Percentiles rank a stretch among this genome's conserved stretches.
These are phyloP conservation scores for Trapa incisa DNA, from an alignment of 345 rosid species.

Conservation along the genomic window DNA sequence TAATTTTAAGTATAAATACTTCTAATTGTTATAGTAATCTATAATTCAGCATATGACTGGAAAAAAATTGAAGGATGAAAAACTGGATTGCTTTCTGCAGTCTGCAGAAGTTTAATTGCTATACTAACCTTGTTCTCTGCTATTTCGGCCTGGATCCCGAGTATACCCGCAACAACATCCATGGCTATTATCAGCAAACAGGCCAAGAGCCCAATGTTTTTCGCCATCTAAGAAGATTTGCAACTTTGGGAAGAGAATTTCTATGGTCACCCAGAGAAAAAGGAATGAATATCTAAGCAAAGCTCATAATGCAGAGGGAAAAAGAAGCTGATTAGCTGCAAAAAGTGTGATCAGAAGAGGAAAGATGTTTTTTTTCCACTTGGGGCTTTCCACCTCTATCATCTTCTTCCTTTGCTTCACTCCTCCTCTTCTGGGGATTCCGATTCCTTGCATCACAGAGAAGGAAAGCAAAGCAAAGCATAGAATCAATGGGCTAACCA, in stretches of 20 bases:
- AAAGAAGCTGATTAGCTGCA: slow-evolving; percentile 14
- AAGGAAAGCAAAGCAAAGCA: slow-evolving; percentile 28
- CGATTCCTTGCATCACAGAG: slow-evolving; percentile 38
- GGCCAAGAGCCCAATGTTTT: slow-evolving; percentile 22
- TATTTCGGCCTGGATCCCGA: slow-evolving; percentile 45
- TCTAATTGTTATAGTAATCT: too few relatives aligned
- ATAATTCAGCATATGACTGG: background rate
- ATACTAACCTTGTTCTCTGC: slow-evolving; percentile 38
- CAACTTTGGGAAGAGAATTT: background rate
- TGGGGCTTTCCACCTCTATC: slow-evolving; percentile 12
- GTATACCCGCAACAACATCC: slow-evolving; percentile 47
- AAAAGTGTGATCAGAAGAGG: background rate
- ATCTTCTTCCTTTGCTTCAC: slow-evolving; percentile 15
- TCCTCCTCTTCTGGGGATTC: slow-evolving; percentile 12
- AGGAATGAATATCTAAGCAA: background rate
- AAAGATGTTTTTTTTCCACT: slow-evolving; percentile 13
- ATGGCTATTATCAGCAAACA: slow-evolving; percentile 37
- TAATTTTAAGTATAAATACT: too few relatives aligned
- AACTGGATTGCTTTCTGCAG: background rate
- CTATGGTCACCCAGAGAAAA: background rate
- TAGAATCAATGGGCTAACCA: background rate
- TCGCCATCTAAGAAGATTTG: slow-evolving; percentile 10
- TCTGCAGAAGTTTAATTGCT: background rate
- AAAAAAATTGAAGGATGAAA: background rate
- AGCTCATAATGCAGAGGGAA: background rate